Conservation (phyloP, 1,284 basidiomycete species). For the Ganoderma sinense region DNA sequence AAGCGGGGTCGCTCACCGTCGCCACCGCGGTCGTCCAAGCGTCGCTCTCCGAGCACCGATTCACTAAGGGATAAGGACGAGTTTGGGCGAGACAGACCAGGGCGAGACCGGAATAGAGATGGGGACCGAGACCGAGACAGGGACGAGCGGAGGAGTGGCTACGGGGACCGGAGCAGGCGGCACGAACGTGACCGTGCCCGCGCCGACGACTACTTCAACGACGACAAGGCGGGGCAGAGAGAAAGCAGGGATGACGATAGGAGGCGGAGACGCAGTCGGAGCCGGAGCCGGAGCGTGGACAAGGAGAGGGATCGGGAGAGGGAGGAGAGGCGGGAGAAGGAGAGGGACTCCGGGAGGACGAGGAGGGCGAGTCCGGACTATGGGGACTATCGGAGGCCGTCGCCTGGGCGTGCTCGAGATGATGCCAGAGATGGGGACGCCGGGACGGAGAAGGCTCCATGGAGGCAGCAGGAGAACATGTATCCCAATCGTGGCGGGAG, state of each 20-base stretch:
- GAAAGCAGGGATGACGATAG: constrained; percentile 12
- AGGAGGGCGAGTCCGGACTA: constrained; percentile 42
- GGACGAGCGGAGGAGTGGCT: constrained; percentile 25
- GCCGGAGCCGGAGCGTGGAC: constrained; percentile 35
- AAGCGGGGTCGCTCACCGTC: constrained; percentile 41
- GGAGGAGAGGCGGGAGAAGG: constrained; percentile 35
- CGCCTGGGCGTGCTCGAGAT: constrained; percentile 29
- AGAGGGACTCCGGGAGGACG: constrained; percentile 33
- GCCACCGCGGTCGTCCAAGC: constrained; percentile 22
- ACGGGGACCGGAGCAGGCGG: constrained; percentile 31
- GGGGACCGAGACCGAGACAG: constrained; percentile 34
- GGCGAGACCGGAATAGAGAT: constrained; percentile 18
- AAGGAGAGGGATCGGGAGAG: constrained; percentile 34
- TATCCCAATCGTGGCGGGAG: constrained; percentile 47
- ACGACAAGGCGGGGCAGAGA: constrained; percentile 11
- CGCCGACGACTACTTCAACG: constrained; percentile 42
- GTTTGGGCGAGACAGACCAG: constrained; percentile 31
- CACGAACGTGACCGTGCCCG: constrained; percentile 35
- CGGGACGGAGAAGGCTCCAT: constrained; percentile 43
- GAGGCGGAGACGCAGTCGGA: constrained; percentile 29
- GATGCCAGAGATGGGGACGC: constrained; percentile 40
- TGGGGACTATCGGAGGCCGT: constrained; percentile 40
- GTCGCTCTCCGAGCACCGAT: constrained; percentile 28
- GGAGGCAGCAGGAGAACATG: constrained; percentile 59
- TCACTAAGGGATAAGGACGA: constrained; percentile 30